Conservation (phyloP, 768 basidiomycete species). For the Xerocomellus chrysenteron region DNA sequence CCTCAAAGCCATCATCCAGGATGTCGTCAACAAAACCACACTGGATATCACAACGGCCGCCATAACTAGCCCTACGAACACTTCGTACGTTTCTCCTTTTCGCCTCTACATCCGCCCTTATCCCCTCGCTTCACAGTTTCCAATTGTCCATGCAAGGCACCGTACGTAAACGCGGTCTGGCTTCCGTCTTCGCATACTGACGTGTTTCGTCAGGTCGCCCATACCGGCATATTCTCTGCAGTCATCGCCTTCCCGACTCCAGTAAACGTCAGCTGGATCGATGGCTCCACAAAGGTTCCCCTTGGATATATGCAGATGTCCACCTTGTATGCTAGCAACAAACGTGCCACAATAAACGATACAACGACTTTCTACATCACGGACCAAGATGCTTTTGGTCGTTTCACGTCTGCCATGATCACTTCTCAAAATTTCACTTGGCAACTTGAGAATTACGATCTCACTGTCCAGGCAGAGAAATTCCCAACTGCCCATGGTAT, state of each 20-base stretch:
- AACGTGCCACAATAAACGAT: slow-evolving; percentile 63
- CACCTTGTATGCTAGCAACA: slow-evolving; percentile 47
- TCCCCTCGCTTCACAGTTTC: slow-evolving; percentile 42
- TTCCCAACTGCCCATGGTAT: slow-evolving; percentile 68
- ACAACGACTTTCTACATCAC: slow-evolving; percentile 55
- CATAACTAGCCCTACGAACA: slow-evolving; percentile 55
- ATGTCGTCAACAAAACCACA: slow-evolving; percentile 55
- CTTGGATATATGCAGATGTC: slow-evolving; percentile 57
- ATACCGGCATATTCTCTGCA: slow-evolving; percentile 65
- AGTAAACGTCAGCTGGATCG: slow-evolving; percentile 59
- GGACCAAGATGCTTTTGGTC: slow-evolving; percentile 57
- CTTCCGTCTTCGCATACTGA: not conserved
- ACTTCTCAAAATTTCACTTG: slow-evolving; percentile 68
- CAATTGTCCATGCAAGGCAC: slow-evolving; percentile 50
- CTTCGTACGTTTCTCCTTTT: slow-evolving; percentile 42
- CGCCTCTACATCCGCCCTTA: slow-evolving; percentile 1
- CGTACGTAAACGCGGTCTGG: slow-evolving; percentile 34
- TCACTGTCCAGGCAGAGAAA: slow-evolving; percentile 62
- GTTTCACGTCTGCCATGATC: slow-evolving; percentile 62
- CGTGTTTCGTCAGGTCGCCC: slow-evolving; percentile 46
- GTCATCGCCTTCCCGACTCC: slow-evolving; percentile 59
- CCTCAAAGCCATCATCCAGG: slow-evolving; percentile 61
- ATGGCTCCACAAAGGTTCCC: slow-evolving; percentile 42
- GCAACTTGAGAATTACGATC: slow-evolving; percentile 54
- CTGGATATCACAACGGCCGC: slow-evolving; percentile 53